Percentiles rank a stretch among this genome's conserved stretches.
phyloP scores from a whole-genome alignment of 192 early-diverging fungal genomes.

The Jimgerdemannia lactiflua region DNA sequence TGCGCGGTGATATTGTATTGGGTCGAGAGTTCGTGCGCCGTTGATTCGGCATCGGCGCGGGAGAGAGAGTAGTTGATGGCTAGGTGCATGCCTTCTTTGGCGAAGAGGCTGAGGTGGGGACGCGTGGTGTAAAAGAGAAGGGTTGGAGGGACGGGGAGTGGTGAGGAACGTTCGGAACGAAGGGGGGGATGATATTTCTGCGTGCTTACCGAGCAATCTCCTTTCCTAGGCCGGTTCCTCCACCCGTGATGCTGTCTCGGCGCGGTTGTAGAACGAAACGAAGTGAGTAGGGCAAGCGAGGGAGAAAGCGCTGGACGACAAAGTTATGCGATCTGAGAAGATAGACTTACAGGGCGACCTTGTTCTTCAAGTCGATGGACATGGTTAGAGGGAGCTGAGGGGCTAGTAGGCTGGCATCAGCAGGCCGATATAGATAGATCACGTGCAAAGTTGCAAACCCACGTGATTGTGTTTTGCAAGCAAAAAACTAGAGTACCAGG shows the following conservation, averaged over 20 bases:
- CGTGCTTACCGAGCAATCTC: not conserved
- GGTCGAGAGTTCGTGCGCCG: not conserved
- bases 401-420: too few relatives aligned
- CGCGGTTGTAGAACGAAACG: not conserved
- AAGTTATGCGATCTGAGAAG: not conserved
- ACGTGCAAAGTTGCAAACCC: too few relatives aligned
- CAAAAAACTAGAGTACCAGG: too few relatives aligned
- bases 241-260: slow-evolving; percentile 11
- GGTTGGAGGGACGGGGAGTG: not conserved
- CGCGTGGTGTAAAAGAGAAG: not conserved
- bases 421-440: too few relatives aligned
- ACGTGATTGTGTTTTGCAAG: too few relatives aligned
- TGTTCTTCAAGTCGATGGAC: not conserved
- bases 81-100: slow-evolving; percentile 19
- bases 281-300: not conserved
- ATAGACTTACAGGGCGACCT: not conserved
- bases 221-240: slow-evolving; percentile 12
- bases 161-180: not conserved
- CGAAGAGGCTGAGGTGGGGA: not conserved
- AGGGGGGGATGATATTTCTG: not conserved
- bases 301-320: not conserved
- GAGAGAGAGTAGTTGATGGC: slow-evolving; percentile 13
- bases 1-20: slow-evolving; percentile 2
- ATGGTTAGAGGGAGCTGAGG: not conserved
- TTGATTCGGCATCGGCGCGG: slow-evolving; percentile 6